These are phyloP conservation scores for Didymella pinodella DNA, from an alignment of 2,329 filamentous ascomycete genomes.

Conservation along the genomic window DNA sequence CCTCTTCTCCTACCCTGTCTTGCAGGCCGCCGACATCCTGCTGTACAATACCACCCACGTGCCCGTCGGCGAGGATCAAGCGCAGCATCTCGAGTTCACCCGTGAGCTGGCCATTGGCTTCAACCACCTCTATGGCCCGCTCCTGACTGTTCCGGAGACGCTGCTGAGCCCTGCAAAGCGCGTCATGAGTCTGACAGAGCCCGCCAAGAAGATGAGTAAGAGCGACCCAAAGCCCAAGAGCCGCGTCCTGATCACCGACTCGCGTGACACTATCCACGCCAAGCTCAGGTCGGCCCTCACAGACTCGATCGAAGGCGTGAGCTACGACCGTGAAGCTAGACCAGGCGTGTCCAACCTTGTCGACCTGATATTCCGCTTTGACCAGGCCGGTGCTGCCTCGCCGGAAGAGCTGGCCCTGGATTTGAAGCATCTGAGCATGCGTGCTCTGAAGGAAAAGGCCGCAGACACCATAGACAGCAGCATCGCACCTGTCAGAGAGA, in stretches of 20 bases:
- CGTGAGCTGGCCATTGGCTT: conserved; percentile 87
- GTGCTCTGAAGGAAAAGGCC: conserved; percentile 70
- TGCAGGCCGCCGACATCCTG: conserved; percentile 93
- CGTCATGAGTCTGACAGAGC: conserved; percentile 87
- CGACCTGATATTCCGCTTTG: conserved; percentile 77
- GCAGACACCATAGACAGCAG: conserved; percentile 64
- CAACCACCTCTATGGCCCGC: conserved; percentile 73
- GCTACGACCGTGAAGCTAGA: conserved; percentile 72
- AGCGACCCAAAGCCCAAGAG: conserved; percentile 75
- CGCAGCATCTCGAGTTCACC: conserved; percentile 92
- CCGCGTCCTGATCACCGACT: conserved; percentile 83
- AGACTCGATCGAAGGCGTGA: conserved; percentile 72
- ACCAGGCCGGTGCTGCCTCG: conserved; percentile 51
- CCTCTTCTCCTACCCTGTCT: conserved; percentile 92
- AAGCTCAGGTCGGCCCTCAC: conserved; percentile 81
- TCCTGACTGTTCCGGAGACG: conserved; percentile 38
- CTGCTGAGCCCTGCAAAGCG: conserved; percentile 70
- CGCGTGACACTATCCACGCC: conserved; percentile 65
- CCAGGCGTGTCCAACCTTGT: conserved; percentile 91
- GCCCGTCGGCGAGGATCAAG: conserved; percentile 94
- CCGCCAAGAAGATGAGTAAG: conserved; percentile 92
- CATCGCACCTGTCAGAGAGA: conserved; percentile 63
- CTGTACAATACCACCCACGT: conserved; percentile 89
- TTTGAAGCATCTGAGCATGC: conserved; percentile 58
- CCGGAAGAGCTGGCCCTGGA: conserved; percentile 58